Conservation (phyloP, 2,329 filamentous ascomycete genomes). For the Aspergillus brunneoviolaceus region DNA sequence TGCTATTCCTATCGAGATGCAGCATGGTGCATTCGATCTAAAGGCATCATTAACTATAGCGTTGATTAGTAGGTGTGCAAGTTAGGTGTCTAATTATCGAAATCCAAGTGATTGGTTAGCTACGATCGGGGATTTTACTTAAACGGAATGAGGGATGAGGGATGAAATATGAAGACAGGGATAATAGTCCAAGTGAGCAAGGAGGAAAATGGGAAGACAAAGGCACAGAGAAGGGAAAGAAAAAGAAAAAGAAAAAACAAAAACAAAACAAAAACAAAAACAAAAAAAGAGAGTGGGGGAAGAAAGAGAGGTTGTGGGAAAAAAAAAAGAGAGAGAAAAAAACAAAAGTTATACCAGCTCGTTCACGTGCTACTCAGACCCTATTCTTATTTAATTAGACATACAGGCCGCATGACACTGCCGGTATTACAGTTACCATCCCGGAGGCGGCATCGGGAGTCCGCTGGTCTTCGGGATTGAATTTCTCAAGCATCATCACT, state of each 20-base stretch:
- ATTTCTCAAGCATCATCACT: no score
- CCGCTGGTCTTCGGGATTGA: no score
- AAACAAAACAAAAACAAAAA: conserved; percentile 2
- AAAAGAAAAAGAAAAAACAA: background rate
- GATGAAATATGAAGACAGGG: background rate
- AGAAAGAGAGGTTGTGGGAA: no score
- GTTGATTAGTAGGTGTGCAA: background rate
- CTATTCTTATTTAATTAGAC: no score
- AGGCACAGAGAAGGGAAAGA: background rate
- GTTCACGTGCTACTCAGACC: no score
- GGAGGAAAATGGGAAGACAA: background rate
- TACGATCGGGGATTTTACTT: background rate
- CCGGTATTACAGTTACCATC: no score
- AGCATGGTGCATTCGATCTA: conserved; percentile 1
- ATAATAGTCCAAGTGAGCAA: background rate
- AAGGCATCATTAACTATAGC: background rate
- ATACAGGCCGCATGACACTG: no score
- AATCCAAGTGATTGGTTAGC: background rate
- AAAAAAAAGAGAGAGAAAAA: background rate
- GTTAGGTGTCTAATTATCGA: no score
- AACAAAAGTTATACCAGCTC: background rate
- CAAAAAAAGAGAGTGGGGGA: background rate
- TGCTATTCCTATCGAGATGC: conserved; percentile 1
- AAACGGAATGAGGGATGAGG: background rate
- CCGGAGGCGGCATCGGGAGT: no score